Evolutionary conservation across 257 asterid species (phyloP).

Genomic region (Avicennia marina): DNA sequence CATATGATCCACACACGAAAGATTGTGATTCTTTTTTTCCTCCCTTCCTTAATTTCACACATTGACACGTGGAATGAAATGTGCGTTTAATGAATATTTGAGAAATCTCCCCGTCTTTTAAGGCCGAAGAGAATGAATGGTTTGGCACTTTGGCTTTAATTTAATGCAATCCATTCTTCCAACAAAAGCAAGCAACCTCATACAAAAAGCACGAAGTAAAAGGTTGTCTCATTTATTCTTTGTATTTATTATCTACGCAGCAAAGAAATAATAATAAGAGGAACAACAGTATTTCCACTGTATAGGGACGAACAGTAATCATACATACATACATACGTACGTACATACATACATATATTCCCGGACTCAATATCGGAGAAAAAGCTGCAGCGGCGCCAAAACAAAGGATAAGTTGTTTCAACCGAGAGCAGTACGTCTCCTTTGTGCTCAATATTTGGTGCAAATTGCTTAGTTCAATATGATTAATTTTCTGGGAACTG

Average conservation of each 20-base stretch:
- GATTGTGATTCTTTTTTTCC: too few relatives aligned
- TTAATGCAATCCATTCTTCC: constrained; percentile 13
- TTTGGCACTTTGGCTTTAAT: background rate
- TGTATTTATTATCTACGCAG: too few relatives aligned
- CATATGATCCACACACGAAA: too few relatives aligned
- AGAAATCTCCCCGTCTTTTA: too few relatives aligned
- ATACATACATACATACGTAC: too few relatives aligned
- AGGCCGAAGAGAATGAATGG: too few relatives aligned
- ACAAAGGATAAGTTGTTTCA: constrained; percentile 18
- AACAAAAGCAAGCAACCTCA: constrained; percentile 4
- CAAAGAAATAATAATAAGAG: background rate
- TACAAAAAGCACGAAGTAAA: background rate
- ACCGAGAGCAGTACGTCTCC: constrained; percentile 20
- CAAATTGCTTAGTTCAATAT: too few relatives aligned
- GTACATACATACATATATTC: constrained; percentile 8
- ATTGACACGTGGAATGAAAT: too few relatives aligned
- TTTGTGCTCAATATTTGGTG: constrained; percentile 8
- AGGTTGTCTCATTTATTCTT: background rate
- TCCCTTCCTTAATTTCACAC: too few relatives aligned
- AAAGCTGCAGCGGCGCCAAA: constrained; percentile 23
- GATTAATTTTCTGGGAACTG: too few relatives aligned
- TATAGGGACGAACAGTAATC: background rate
- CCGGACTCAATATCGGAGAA: constrained; percentile 22
- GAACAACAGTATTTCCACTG: constrained; percentile 17
- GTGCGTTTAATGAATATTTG: too few relatives aligned